These are phyloP conservation scores for Stentor roeselii DNA, from an alignment of 73 alveolate species.

Conservation along the genomic window DNA sequence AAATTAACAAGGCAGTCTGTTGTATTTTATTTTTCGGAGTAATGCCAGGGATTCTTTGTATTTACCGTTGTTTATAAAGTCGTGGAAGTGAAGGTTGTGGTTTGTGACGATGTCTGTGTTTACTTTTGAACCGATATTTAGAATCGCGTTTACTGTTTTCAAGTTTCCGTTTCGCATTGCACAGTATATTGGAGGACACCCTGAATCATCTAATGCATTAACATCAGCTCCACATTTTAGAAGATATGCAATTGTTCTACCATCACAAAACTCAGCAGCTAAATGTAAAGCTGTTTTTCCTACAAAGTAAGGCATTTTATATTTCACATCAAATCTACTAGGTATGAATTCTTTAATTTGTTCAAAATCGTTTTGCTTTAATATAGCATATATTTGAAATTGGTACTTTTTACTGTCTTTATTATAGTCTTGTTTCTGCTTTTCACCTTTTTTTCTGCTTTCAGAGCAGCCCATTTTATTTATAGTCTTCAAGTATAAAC, in stretches of 20 bases:
- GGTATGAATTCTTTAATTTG: not conserved
- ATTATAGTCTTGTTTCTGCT: too few species aligned
- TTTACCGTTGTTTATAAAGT: not conserved
- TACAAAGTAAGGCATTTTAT: not conserved
- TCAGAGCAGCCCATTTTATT: not conserved
- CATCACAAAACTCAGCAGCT: not conserved
- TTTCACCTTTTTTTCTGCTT: not conserved
- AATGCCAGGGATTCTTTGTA: not conserved
- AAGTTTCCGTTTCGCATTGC: not conserved
- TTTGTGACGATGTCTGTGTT: not conserved
- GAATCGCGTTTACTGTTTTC: not conserved
- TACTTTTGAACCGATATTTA: not conserved
- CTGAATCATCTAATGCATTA: not conserved
- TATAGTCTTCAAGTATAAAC: too few species aligned
- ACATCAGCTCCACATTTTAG: not conserved
- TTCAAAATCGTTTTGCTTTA: not conserved
- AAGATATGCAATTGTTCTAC: not conserved
- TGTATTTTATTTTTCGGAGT: not conserved
- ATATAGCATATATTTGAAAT: not conserved
- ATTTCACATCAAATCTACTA: not conserved
- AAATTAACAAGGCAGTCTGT: too few species aligned
- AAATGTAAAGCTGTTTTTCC: not conserved
- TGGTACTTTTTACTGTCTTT: not conserved
- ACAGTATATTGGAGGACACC: not conserved
- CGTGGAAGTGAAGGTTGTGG: not conserved